These are phyloP conservation scores for Trametes elegans DNA, from an alignment of 768 basidiomycete genomes.

Conservation along the genomic window DNA sequence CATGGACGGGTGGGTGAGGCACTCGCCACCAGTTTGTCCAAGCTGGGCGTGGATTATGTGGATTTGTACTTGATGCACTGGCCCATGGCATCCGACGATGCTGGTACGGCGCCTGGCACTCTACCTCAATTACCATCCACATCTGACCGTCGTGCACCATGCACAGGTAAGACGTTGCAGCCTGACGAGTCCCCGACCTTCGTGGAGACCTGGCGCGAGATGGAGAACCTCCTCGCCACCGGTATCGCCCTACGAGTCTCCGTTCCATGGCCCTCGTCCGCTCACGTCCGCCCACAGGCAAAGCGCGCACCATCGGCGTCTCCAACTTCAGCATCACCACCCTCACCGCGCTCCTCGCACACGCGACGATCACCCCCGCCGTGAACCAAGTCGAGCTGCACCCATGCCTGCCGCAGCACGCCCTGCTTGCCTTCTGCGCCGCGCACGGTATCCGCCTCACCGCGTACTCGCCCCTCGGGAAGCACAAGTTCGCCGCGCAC, in stretches of 20 bases:
- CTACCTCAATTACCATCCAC: too few relatives aligned
- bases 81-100: slow-evolving; percentile 4
- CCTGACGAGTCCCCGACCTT: slow-evolving; percentile 29
- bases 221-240: slow-evolving; percentile 33
- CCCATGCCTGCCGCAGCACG: slow-evolving; percentile 64
- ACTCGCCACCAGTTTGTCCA: slow-evolving; percentile 31
- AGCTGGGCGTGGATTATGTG: slow-evolving; percentile 35
- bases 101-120: neutral
- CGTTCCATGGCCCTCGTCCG: too few relatives aligned
- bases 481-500: slow-evolving; percentile 40
- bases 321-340: slow-evolving; percentile 45
- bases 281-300: slow-evolving; percentile 23
- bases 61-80: slow-evolving; percentile 49
- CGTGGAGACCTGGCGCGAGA: slow-evolving; percentile 35
- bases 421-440: slow-evolving; percentile 54
- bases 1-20: slow-evolving; percentile 30
- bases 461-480: slow-evolving; percentile 55
- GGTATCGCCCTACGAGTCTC: too few relatives aligned
- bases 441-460: slow-evolving; percentile 58
- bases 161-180: neutral
- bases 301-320: slow-evolving; percentile 38
- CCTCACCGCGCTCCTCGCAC: slow-evolving; percentile 38
- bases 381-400: slow-evolving; percentile 72
- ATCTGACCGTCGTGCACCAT: neutral
- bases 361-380: slow-evolving; percentile 55